Conservation (phyloP, 2,329 filamentous ascomycete species). For the Fusarium brachygibbosum region DNA sequence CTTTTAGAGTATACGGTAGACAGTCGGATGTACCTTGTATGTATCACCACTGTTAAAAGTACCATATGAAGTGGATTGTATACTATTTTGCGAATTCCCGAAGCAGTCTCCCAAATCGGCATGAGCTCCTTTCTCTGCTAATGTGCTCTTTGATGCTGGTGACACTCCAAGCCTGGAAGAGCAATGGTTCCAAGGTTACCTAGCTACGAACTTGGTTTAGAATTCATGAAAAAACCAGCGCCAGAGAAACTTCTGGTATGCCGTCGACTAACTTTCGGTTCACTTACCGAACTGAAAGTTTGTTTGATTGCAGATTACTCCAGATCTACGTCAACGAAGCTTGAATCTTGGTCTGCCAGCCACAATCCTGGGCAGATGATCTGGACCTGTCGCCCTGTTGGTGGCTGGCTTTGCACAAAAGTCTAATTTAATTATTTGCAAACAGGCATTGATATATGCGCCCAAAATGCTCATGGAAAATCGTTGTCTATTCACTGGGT, state of each 20-base stretch:
- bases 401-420: background rate
- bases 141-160: background rate
- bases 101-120: background rate
- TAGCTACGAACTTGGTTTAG: background rate
- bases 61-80: constrained; percentile 22
- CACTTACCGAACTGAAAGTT: background rate
- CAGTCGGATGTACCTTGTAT: constrained; percentile 49
- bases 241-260: background rate
- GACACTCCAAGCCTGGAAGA: background rate
- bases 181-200: background rate
- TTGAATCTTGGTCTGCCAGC: background rate
- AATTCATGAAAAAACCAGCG: background rate
- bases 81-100: background rate
- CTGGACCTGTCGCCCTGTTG: background rate
- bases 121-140: background rate
- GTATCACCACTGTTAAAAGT: constrained; percentile 50
- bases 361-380: background rate
- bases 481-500: background rate
- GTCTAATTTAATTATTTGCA: background rate
- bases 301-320: background rate
- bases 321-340: background rate
- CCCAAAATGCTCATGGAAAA: background rate
- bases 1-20: constrained; percentile 51
- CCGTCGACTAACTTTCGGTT: background rate
- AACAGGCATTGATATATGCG: background rate